Base-by-base conservation (phyloP, 805 yeast species). In the Ogataea nitratoaversa region DNA sequence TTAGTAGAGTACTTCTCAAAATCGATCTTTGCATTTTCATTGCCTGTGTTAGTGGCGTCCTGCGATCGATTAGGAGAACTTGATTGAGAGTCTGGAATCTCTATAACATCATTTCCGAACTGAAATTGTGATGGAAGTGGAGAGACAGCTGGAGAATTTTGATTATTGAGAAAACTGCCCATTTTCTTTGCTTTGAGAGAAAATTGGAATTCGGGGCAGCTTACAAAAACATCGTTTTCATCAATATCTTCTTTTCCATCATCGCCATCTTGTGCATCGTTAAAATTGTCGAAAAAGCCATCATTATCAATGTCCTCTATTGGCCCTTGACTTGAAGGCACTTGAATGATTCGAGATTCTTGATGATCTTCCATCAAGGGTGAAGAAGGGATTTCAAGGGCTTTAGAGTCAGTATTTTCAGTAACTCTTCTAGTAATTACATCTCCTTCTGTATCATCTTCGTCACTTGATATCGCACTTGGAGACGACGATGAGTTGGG, bases 31-130 rank as follows among this genome's bases (percentile, higher is more conserved):
- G 32, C 27, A 19, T 40, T 45, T 8, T 19, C 20, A 5, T 24
- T 17, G 30, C 8, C 20, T 5, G 8, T 20, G 2, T 4, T 22
- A 18, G 12, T 11, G 5, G 22, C 34, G 29, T 8, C 17, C 5
- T 25, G 28, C 9, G 36, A 28, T 17, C 19, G 11, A 9, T 27
- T 27, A 9, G 14, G 9, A 18, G 30, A 13, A 4, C 34, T 44
- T 13, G 53, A 45, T 36, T 50, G 49, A 12, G 53, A 50, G 34
- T 52, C 56, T 4, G 52, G 48, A 3, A 50, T 40, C 19, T 44
- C 48, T 8, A 25, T 17, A 2, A 32, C 25, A n/a, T 22, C 32
- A 11, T 34, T 14, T 5, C n/a, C 13, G 5, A 14, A 16, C 3
- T 17, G 19, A n/a, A 29, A 24, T n/a, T 12, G 27, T 12, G 23